Evolutionary conservation across 1,284 basidiomycete genomes (phyloP).

Genomic region (Cutaneotrichosporon sp.): DNA sequence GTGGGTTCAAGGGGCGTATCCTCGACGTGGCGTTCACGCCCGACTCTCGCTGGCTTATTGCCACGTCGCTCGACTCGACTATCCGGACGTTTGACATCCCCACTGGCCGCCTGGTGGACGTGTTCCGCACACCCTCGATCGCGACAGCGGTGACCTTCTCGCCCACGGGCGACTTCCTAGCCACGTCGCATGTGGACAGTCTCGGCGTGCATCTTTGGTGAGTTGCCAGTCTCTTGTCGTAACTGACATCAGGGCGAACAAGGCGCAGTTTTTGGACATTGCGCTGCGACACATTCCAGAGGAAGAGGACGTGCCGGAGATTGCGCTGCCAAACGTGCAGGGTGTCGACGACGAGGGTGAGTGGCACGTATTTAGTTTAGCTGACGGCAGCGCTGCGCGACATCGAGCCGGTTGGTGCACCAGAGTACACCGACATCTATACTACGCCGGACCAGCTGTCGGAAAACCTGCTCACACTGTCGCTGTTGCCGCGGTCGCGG

Average conservation of each 20-base stretch:
- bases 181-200: constrained; percentile 88
- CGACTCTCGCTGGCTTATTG: constrained; percentile 88
- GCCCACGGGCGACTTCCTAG: constrained; percentile 91
- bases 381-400: constrained; percentile 58
- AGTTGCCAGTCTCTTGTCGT: constrained; percentile 16
- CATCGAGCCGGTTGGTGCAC: constrained; percentile 57
- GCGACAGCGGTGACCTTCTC: constrained; percentile 89
- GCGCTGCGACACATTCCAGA: constrained; percentile 67
- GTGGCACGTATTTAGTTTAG: no score
- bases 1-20: constrained; percentile 71
- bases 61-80: constrained; percentile 80
- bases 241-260: constrained; percentile 69
- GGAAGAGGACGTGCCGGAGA: constrained; percentile 66
- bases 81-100: constrained; percentile 96
- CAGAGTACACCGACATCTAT: constrained; percentile 61
- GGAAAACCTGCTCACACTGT: constrained; percentile 82
- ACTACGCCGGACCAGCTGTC: constrained; percentile 78
- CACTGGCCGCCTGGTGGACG: constrained; percentile 84
- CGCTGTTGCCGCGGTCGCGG: constrained; percentile 80
- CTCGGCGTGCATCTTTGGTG: constrained; percentile 92
- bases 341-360: constrained; percentile 60
- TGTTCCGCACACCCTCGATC: constrained; percentile 81
- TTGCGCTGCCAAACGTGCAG: constrained; percentile 75
- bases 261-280: constrained; percentile 84
- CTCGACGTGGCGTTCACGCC: constrained; percentile 85